Percentiles rank a stretch among this genome's conserved stretches.
Evolutionary conservation across 225 moss, liverwort and hornwort species (phyloP).

Genomic region (Neckera pumila): DNA sequence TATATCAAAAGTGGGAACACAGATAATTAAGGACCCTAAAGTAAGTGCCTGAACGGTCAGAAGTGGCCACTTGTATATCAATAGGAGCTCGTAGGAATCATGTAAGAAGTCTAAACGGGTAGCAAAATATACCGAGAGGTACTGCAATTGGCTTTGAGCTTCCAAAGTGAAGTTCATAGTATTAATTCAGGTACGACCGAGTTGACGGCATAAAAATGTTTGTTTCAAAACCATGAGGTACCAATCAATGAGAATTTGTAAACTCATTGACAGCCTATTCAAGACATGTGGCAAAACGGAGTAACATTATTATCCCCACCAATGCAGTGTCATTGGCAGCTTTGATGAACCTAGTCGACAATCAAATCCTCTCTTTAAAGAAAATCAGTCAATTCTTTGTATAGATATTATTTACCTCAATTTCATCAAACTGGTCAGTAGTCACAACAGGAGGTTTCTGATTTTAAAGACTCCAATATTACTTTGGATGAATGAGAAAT

Average conservation of each 20-base stretch:
- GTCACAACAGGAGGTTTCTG: background rate
- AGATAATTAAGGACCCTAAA: background rate
- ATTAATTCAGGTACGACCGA: no score
- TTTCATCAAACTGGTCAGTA: background rate
- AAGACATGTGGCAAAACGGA: background rate
- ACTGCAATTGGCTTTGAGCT: background rate
- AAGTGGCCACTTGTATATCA: background rate
- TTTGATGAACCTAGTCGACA: background rate
- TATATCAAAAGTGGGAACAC: background rate
- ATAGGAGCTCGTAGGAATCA: background rate
- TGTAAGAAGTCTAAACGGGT: background rate
- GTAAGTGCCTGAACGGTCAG: background rate
- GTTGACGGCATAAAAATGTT: background rate
- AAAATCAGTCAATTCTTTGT: background rate
- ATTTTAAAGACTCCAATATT: background rate
- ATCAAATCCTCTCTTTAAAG: background rate
- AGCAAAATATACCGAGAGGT: background rate
- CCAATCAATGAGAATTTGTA: no score
- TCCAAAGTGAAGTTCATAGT: background rate
- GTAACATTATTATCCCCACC: background rate
- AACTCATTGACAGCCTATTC: background rate
- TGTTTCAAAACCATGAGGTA: background rate
- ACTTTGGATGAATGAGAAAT: background rate
- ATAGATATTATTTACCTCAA: no score
- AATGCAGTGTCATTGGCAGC: background rate